Evolutionary conservation across 2,329 filamentous ascomycete genomes (phyloP), one percentile per base, ranked within the genome.

Genomic region (Fusarium odoratissimum): DNA sequence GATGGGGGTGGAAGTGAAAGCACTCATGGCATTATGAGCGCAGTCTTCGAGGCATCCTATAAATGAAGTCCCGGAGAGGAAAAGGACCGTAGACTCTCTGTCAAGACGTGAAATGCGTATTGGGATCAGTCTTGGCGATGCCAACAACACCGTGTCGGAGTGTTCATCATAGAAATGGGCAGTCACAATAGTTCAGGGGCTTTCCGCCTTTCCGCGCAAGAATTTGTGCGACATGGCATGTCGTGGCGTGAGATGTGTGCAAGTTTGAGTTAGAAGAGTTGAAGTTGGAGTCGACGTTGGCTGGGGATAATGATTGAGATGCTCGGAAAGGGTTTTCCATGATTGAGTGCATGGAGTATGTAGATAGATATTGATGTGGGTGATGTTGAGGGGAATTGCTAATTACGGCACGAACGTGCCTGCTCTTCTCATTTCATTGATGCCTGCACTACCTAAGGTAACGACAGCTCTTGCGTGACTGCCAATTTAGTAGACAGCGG

Each of bases 121-220:
- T 44, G 33, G 14, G 31, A 46, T 40, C 19, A 40, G 55, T 41
- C 56, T 73, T 65, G 46, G 65, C 70, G 59, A 58, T 62, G 60
- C 46, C 46, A 60, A 37, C 65, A 67, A 70, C 38, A 40, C 33
- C 48, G 44, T 35, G 57, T 45, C 51, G 57, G 23, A 69, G 40
- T 49, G 58, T 59, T 61, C 30, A 40, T 61, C 48, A 41, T 58
- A 37, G 44, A 48, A 56, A 64, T 70, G 41, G 51, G 28, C 62
- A 55, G 33, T 38, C 41, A 46, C 70, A 56, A 68, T 52, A 59
- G 55, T 28, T 42, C 58, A 74, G 65, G 61, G 67, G 59, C n/a
- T 23, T 68, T 73, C 70, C 67, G 59, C 41, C 54, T 56, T 67
- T 74, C 69, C 59, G 59, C 56, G 38, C 56, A 40, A 42, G 38